A percentile compares a stretch with the other conserved stretches of the same genome.
These are phyloP conservation scores for Lachancea cidri DNA, from an alignment of 805 yeast species.

Conservation along the genomic window DNA sequence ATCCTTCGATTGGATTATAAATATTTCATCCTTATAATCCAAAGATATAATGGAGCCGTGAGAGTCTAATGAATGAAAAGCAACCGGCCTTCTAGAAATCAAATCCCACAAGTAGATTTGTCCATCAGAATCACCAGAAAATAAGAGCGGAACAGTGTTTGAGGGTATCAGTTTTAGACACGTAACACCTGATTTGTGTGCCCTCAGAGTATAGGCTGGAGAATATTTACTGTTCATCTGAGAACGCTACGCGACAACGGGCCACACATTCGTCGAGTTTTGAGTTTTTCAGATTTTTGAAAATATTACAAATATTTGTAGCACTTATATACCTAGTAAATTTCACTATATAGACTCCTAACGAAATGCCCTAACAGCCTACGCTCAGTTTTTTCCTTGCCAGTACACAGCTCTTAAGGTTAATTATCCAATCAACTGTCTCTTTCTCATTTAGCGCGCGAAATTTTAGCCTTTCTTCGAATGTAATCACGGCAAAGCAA, in stretches of 20 bases:
- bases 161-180: conserved; percentile 8
- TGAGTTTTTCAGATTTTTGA: neutral
- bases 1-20: conserved; percentile 24
- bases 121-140: conserved; percentile 29
- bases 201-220: conserved; percentile 15
- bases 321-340: neutral
- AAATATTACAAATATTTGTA: neutral
- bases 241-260: too few species aligned
- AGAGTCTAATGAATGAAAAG: conserved; percentile 6
- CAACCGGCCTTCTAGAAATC: conserved; percentile 24
- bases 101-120: conserved; percentile 25
- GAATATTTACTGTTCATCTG: neutral
- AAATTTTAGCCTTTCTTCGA: conserved; percentile 17
- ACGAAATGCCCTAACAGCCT: neutral
- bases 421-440: conserved; percentile 22
- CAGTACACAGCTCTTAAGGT: conserved; percentile 18
- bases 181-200: conserved; percentile 19
- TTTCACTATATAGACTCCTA: neutral
- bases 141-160: conserved; percentile 12
- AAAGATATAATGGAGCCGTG: conserved; percentile 17
- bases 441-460: conserved; percentile 18
- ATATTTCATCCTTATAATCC: conserved; percentile 11
- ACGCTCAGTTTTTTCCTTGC: conserved; percentile 12
- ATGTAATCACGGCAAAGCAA: conserved; percentile 16
- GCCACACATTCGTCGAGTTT: neutral